Conservation (phyloP, 139 green algal genomes). For the Chlamydomonas schloesseri region DNA sequence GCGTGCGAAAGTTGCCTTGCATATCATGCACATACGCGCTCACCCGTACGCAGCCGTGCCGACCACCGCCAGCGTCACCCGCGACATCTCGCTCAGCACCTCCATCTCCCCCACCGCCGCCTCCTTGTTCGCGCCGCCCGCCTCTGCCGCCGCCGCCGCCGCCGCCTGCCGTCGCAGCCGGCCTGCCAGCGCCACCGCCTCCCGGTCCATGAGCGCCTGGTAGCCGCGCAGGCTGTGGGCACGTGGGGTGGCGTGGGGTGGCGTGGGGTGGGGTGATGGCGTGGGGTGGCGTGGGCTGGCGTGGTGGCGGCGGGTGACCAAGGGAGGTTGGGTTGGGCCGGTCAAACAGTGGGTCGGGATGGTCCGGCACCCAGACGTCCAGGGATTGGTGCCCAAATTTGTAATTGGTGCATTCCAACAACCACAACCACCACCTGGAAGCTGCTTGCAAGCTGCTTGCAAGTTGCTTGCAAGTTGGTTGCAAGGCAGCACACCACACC, state of each 20-base stretch:
- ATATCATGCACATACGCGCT: not conserved
- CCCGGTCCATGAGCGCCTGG: slow-evolving; percentile 28
- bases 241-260: not conserved
- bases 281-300: not conserved
- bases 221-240: slow-evolving; percentile 30
- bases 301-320: not conserved
- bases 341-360: too few relatives aligned
- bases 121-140: not conserved
- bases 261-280: not conserved
- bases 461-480: too few relatives aligned
- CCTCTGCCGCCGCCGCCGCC: not conserved
- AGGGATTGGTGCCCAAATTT: too few relatives aligned
- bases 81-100: slow-evolving; percentile 40
- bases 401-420: too few relatives aligned
- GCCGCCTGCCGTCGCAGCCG: not conserved
- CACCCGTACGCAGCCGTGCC: slow-evolving; percentile 47
- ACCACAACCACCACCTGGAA: too few relatives aligned
- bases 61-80: slow-evolving; percentile 50
- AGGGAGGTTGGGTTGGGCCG: not conserved
- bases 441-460: too few relatives aligned
- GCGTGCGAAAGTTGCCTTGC: too few relatives aligned
- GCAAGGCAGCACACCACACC: too few relatives aligned
- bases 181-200: not conserved
- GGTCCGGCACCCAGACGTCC: too few relatives aligned
- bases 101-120: slow-evolving; percentile 1